These are phyloP conservation scores for Alternaria hordeiaustralica DNA, from an alignment of 2,329 filamentous ascomycete species.

Conservation along the genomic window DNA sequence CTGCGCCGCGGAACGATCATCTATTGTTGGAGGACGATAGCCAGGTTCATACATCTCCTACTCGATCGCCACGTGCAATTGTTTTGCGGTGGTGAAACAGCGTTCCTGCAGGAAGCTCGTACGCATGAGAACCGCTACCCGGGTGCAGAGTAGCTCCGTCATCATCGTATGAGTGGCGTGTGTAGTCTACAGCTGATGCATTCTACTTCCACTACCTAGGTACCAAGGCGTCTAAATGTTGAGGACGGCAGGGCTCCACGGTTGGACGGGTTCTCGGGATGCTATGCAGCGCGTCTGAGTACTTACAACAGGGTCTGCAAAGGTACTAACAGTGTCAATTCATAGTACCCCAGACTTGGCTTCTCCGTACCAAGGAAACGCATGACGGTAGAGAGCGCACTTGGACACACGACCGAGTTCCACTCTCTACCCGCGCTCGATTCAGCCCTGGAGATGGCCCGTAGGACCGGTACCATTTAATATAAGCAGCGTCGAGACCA, in stretches of 20 bases:
- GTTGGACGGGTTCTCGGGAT: constrained; percentile 7
- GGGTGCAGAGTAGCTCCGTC: neutral
- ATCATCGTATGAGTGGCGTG: neutral
- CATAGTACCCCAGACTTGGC: constrained; percentile 7
- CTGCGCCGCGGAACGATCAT: neutral
- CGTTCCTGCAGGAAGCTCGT: neutral
- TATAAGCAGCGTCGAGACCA: constrained; percentile 3
- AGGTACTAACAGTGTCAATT: constrained; percentile 4
- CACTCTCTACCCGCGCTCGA: neutral
- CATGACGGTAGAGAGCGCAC: neutral
- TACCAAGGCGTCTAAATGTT: neutral
- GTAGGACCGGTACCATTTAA: neutral
- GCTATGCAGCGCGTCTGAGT: neutral
- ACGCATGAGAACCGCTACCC: neutral
- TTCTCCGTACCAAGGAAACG: neutral
- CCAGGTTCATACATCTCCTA: neutral
- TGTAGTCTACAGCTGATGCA: neutral
- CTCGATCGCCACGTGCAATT: neutral
- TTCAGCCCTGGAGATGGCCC: neutral
- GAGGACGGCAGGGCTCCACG: neutral
- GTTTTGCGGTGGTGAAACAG: constrained; percentile 6
- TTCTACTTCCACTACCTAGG: neutral
- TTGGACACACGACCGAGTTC: neutral
- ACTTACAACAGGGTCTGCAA: neutral
- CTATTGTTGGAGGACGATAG: constrained; percentile 3